These are phyloP conservation scores for Trichoderma asperelloides DNA, from an alignment of 495 filamentous ascomycete species.

Conservation along the genomic window DNA sequence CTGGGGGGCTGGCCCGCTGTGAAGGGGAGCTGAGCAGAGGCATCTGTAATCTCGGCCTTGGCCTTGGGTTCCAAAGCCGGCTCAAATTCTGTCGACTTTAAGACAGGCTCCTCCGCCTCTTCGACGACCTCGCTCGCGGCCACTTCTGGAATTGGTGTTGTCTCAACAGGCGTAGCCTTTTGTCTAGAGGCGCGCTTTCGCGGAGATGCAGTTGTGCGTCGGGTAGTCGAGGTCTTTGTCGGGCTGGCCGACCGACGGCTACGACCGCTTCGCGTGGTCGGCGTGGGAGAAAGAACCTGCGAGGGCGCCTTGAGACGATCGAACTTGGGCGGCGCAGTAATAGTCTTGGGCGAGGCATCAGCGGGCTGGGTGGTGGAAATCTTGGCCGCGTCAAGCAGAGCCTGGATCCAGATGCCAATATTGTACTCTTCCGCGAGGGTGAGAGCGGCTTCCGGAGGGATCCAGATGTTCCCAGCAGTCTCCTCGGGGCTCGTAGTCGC, in stretches of 20 bases:
- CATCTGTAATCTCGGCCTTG: background rate
- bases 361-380: slow-evolving; percentile 38
- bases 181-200: slow-evolving; percentile 63
- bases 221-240: slow-evolving; percentile 42
- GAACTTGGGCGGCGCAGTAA: slow-evolving; percentile 62
- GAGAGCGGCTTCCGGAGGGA: slow-evolving; percentile 74
- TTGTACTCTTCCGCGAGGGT: slow-evolving; percentile 70
- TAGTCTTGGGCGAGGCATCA: slow-evolving; percentile 51
- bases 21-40: slow-evolving; percentile 42
- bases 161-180: slow-evolving; percentile 26
- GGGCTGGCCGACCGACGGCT: slow-evolving; percentile 46
- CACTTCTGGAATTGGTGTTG: slow-evolving; percentile 23
- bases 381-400: slow-evolving; percentile 73
- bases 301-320: slow-evolving; percentile 28
- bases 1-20: slow-evolving; percentile 57
- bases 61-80: slow-evolving; percentile 34
- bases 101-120: slow-evolving; percentile 25
- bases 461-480: slow-evolving; percentile 95
- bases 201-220: slow-evolving; percentile 42
- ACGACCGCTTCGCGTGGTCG: slow-evolving; percentile 35
- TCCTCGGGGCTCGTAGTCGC: slow-evolving; percentile 76
- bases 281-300: slow-evolving; percentile 32
- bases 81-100: slow-evolving; percentile 36
- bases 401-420: slow-evolving; percentile 80
- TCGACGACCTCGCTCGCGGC: slow-evolving; percentile 29